These are phyloP conservation scores for Streptanthus diversifolius DNA, from an alignment of 345 rosid genomes.

Conservation along the genomic window DNA sequence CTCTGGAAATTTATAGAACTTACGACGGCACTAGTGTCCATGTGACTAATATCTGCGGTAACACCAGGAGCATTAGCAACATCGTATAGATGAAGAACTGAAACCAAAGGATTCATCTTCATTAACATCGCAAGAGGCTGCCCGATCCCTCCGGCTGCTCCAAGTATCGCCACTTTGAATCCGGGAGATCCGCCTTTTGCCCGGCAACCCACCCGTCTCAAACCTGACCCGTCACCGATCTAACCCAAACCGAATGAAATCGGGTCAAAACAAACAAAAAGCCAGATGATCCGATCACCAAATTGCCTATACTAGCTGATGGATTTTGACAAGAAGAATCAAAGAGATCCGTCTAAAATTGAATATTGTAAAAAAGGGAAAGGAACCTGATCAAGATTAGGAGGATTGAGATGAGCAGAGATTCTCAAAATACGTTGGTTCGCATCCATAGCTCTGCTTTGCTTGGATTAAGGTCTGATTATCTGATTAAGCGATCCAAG, in stretches of 20 bases:
- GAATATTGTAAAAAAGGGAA: background rate
- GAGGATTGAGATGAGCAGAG: slow-evolving; percentile 73
- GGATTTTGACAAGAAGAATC: background rate
- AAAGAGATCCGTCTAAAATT: background rate
- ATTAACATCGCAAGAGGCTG: slow-evolving; percentile 90
- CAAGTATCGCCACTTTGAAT: slow-evolving; percentile 85
- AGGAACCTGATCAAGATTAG: slow-evolving; percentile 38
- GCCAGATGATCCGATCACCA: background rate
- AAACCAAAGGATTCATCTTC: slow-evolving; percentile 96
- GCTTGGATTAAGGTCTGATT: slow-evolving; percentile 17
- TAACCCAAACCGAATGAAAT: background rate
- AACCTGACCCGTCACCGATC: slow-evolving; percentile 48
- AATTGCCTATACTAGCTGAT: no score
- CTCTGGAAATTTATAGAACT: background rate
- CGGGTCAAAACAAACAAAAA: background rate
- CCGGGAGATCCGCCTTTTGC: slow-evolving; percentile 90
- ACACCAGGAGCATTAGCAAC: slow-evolving; percentile 94
- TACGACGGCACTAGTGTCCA: slow-evolving; percentile 96
- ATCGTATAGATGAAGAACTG: slow-evolving; percentile 89
- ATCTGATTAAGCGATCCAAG: background rate
- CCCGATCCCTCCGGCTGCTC: slow-evolving; percentile 98
- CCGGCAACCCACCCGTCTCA: slow-evolving; percentile 55
- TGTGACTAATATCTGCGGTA: slow-evolving; percentile 91
- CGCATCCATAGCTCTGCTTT: slow-evolving; percentile 34
- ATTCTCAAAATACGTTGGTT: slow-evolving; percentile 72